Conservation (phyloP, 306 rosid species). For the Sechiopsis laciniata region DNA sequence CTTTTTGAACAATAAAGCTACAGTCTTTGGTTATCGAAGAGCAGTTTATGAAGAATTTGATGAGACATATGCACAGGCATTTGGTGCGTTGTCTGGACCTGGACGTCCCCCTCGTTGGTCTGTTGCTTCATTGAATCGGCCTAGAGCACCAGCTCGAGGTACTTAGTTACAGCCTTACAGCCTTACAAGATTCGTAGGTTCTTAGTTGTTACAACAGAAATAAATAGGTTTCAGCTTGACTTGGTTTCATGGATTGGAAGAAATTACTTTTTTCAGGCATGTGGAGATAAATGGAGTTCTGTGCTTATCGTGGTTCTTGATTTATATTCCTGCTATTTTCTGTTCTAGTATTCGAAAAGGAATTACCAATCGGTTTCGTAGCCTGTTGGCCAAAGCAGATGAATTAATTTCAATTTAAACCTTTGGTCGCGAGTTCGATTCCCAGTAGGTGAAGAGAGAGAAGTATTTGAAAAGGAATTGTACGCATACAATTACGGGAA, state of each 20-base stretch:
- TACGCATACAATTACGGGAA: not conserved
- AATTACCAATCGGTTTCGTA: too few relatives aligned
- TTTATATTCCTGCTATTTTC: not conserved
- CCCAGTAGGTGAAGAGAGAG: too few relatives aligned
- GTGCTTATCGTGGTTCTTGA: conserved; percentile 12
- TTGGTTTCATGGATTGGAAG: conserved; percentile 18
- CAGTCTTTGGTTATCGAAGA: conserved; percentile 47
- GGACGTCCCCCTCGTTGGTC: conserved; percentile 41
- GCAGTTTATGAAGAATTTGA: conserved; percentile 80
- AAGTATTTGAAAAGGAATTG: not conserved
- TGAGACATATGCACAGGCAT: conserved; percentile 97
- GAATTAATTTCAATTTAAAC: too few relatives aligned
- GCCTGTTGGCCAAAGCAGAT: too few relatives aligned
- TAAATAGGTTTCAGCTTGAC: conserved; percentile 11
- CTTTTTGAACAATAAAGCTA: conserved; percentile 57
- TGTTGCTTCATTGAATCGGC: conserved; percentile 28
- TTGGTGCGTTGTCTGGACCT: conserved; percentile 49
- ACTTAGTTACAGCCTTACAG: conserved; percentile 26
- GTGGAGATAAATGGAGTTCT: not conserved
- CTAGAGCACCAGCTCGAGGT: conserved; percentile 62
- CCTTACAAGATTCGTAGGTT: not conserved
- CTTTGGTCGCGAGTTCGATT: too few relatives aligned
- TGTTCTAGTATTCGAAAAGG: not conserved
- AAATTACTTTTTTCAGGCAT: conserved; percentile 9
- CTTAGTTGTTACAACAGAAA: conserved; percentile 13